Evolutionary conservation across 805 yeast genomes (phyloP).

Genomic region (Starmerella tilneyi): DNA sequence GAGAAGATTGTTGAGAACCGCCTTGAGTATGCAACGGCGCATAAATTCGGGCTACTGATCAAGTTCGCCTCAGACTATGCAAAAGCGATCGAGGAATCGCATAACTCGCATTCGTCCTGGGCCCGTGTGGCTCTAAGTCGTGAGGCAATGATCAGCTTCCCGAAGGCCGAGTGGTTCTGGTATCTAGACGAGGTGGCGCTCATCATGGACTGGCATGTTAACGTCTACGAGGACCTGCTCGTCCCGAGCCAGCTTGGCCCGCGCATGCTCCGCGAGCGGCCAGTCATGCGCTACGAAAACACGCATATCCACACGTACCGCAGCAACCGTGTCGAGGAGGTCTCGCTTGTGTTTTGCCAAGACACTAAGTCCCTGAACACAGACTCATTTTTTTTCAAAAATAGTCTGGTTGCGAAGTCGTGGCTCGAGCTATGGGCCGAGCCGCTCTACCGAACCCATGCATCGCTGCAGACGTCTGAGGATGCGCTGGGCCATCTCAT

Average conservation of each 20-base stretch:
- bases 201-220: constrained; percentile 59
- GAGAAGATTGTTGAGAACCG: constrained; percentile 73
- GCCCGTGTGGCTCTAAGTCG: constrained; percentile 52
- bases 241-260: constrained; percentile 51
- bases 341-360: constrained; percentile 60
- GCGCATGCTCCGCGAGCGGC: constrained; percentile 56
- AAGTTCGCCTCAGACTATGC: constrained; percentile 76
- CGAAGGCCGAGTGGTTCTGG: constrained; percentile 85
- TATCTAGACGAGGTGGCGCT: constrained; percentile 63
- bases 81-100: constrained; percentile 22
- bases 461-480: constrained; percentile 44
- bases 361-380: constrained; percentile 53
- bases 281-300: constrained; percentile 42
- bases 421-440: constrained; percentile 75
- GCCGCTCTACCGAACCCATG: constrained; percentile 55
- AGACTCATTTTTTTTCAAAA: constrained; percentile 59
- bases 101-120: constrained; percentile 40
- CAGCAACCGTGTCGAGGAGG: constrained; percentile 44
- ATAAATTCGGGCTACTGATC: constrained; percentile 71
- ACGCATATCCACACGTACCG: constrained; percentile 46
- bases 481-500: constrained; percentile 68
- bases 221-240: constrained; percentile 50
- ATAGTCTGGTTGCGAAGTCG: constrained; percentile 48
- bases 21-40: constrained; percentile 74
- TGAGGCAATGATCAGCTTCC: constrained; percentile 91